Percentiles rank a stretch among this genome's conserved stretches.
phyloP scores from a whole-genome alignment of 805 yeast genomes.

The Kuraishia ogatae region DNA sequence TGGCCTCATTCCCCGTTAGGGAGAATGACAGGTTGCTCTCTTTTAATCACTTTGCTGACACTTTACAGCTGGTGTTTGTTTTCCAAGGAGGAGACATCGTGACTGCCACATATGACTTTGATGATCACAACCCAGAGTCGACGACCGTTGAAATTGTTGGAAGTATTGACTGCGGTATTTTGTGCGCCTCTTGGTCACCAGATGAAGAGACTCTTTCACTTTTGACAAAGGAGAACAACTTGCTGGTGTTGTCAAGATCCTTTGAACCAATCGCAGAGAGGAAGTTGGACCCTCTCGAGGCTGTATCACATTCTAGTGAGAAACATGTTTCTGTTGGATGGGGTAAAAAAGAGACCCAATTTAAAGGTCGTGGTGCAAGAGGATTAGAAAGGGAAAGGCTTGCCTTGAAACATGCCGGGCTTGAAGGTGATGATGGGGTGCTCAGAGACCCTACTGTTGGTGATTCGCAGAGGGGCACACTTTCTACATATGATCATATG shows the following conservation, averaged over 20 bases:
- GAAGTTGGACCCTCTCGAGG: conserved; percentile 49
- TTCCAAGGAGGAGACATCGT: conserved; percentile 71
- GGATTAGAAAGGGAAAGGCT: conserved; percentile 58
- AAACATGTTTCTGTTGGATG: conserved; percentile 81
- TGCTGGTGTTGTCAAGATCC: conserved; percentile 60
- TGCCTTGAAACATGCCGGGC: conserved; percentile 56
- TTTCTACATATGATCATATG: conserved; percentile 45
- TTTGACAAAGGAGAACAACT: conserved; percentile 50
- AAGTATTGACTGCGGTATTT: conserved; percentile 66
- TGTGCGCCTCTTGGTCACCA: conserved; percentile 77
- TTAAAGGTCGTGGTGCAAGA: conserved; percentile 87
- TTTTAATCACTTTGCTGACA: conserved; percentile 64
- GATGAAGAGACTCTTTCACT: conserved; percentile 83
- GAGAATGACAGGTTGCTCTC: conserved; percentile 36
- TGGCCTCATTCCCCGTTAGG: conserved; percentile 54
- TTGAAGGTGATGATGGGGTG: conserved; percentile 48
- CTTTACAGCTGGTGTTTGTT: conserved; percentile 56
- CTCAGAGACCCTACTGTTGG: conserved; percentile 86
- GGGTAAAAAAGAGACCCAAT: conserved; percentile 97
- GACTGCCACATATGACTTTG: conserved; percentile 50
- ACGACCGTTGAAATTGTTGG: conserved; percentile 74
- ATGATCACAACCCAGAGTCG: conserved; percentile 35
- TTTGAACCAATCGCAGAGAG: conserved; percentile 76
- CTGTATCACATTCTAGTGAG: conserved; percentile 55
- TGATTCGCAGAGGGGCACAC: conserved; percentile 58